Evolutionary conservation across 345 rosid genomes (phyloP).

Genomic region (Citrus cavaleriei): DNA sequence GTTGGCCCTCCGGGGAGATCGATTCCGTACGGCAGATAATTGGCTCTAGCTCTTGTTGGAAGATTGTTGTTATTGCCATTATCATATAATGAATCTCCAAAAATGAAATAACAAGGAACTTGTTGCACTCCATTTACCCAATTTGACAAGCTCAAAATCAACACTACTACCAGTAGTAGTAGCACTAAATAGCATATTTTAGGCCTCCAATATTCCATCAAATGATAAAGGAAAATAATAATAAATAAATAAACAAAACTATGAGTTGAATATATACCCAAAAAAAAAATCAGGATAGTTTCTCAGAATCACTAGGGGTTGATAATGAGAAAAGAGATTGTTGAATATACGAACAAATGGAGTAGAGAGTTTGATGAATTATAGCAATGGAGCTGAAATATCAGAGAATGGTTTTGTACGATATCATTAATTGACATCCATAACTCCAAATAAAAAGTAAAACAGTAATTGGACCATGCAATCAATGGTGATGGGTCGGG

Average conservation of each 20-base stretch:
- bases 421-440: not conserved
- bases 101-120: constrained; percentile 55
- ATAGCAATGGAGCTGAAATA: not conserved
- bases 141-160: not conserved
- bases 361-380: not conserved
- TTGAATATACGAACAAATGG: not conserved
- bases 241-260: too few relatives aligned
- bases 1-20: constrained; percentile 53
- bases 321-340: not conserved
- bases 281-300: too few relatives aligned
- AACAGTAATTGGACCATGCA: not conserved
- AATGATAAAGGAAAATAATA: not conserved
- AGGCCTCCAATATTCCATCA: not conserved
- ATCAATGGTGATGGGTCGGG: not conserved
- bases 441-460: not conserved
- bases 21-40: constrained; percentile 60
- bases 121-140: constrained; percentile 17
- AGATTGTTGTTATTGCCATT: constrained; percentile 61
- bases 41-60: constrained; percentile 41
- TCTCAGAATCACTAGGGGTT: not conserved
- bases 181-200: not conserved
- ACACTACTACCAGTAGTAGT: not conserved
- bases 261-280: too few relatives aligned
- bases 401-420: not conserved
- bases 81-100: constrained; percentile 63